Evolutionary conservation across 441 rosid genomes (phyloP).

Genomic region (Gossypium gossypioides): DNA sequence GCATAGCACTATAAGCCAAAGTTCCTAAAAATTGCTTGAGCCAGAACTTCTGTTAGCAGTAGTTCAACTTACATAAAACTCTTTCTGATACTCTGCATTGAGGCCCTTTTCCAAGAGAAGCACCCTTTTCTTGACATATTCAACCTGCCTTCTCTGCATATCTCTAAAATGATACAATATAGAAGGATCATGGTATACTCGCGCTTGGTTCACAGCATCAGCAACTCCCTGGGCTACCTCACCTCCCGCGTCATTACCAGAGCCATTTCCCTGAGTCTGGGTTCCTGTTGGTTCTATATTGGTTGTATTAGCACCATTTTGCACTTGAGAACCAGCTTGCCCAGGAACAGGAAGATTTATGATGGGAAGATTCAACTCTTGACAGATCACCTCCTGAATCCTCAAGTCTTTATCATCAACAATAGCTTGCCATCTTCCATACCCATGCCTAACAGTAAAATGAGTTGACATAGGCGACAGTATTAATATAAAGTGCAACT

Average conservation of each 20-base stretch:
- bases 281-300: slow-evolving; percentile 38
- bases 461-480: neutral
- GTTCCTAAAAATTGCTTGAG: neutral
- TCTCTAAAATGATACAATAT: slow-evolving; percentile 65
- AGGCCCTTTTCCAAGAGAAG: slow-evolving; percentile 87
- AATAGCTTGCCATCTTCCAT: slow-evolving; percentile 98
- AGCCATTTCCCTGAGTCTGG: slow-evolving; percentile 43
- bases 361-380: slow-evolving; percentile 69
- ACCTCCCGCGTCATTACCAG: slow-evolving; percentile 36
- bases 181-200: slow-evolving; percentile 41
- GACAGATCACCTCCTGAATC: slow-evolving; percentile 80
- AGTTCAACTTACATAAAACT: slow-evolving; percentile 46
- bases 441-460: slow-evolving; percentile 68
- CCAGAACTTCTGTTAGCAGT: neutral
- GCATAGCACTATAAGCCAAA: neutral
- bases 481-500: neutral
- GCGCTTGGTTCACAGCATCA: slow-evolving; percentile 37
- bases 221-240: slow-evolving; percentile 42
- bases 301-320: slow-evolving; percentile 45
- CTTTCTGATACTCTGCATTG: slow-evolving; percentile 63
- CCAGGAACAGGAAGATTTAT: slow-evolving; percentile 60
- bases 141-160: slow-evolving; percentile 89
- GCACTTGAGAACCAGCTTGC: slow-evolving; percentile 51
- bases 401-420: slow-evolving; percentile 86
- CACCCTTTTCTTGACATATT: slow-evolving; percentile 88